phyloP scores from a whole-genome alignment of 805 yeast genomes.

The Lipomyces mesembrius region DNA sequence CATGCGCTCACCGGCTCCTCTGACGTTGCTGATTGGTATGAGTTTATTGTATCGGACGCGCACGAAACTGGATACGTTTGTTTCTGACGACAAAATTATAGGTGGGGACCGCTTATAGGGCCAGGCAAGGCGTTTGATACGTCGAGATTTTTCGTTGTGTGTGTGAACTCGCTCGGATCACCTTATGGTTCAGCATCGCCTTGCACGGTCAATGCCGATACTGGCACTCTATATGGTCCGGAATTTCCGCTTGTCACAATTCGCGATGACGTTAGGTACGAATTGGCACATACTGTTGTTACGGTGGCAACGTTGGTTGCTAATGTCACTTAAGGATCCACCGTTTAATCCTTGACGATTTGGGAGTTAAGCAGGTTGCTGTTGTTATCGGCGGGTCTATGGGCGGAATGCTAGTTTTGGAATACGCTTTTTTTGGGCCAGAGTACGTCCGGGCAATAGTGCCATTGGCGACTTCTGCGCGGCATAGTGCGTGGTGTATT shows the following conservation, averaged over 20 bases:
- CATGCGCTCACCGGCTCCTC: conserved; percentile 96
- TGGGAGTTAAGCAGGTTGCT: conserved; percentile 81
- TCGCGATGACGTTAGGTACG: conserved; percentile 74
- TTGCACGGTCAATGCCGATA: conserved; percentile 74
- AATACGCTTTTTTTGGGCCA: conserved; percentile 74
- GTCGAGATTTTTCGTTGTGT: conserved; percentile 78
- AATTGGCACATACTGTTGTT: neutral
- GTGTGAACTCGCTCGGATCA: conserved; percentile 91
- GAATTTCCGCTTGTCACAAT: conserved; percentile 92
- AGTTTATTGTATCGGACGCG: neutral
- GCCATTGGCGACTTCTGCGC: conserved; percentile 90
- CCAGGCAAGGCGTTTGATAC: conserved; percentile 89
- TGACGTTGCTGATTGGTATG: conserved; percentile 87
- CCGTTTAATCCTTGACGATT: conserved; percentile 70
- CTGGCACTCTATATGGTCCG: conserved; percentile 84
- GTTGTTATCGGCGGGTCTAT: conserved; percentile 94
- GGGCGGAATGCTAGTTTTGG: conserved; percentile 98
- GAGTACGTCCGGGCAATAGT: conserved; percentile 72
- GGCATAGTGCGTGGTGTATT: conserved; percentile 98
- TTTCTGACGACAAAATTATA: neutral
- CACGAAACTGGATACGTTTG: neutral
- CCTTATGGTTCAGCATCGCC: conserved; percentile 98
- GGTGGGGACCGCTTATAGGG: conserved; percentile 94
- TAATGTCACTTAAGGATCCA: conserved; percentile 56
- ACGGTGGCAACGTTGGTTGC: neutral